Evolutionary conservation across 179 eudicot genomes (phyloP).

Genomic region (Patellifolia procumbens): DNA sequence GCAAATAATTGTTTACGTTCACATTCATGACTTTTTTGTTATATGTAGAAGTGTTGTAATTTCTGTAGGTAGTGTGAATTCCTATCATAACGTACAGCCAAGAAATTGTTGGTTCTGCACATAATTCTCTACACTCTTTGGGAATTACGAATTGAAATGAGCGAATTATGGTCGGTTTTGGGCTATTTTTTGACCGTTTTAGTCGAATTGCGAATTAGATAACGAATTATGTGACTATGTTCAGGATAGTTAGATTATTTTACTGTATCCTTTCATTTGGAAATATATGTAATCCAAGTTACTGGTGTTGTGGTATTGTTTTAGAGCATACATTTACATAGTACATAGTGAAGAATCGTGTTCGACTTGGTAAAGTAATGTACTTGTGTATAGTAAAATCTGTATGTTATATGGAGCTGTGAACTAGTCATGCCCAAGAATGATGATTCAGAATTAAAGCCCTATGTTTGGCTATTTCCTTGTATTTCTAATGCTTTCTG

Average conservation of each 20-base stretch:
- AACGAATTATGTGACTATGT: too few species aligned
- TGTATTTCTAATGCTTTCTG: not conserved
- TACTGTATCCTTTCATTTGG: not conserved
- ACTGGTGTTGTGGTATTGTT: not conserved
- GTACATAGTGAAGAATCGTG: not conserved
- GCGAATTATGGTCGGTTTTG: too few species aligned
- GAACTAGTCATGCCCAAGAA: not conserved
- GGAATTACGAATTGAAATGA: too few species aligned
- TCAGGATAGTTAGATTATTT: not conserved
- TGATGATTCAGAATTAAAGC: not conserved
- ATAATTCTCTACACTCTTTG: too few species aligned
- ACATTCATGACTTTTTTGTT: not conserved
- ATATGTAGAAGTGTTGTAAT: not conserved
- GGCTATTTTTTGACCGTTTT: too few species aligned
- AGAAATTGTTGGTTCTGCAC: not conserved
- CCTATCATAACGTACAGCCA: not conserved
- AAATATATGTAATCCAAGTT: not conserved
- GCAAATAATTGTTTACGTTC: not conserved
- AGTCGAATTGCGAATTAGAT: too few species aligned
- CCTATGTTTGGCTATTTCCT: not conserved
- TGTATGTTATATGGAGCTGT: too few species aligned
- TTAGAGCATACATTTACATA: not conserved
- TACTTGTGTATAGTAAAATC: not conserved
- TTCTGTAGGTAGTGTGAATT: constrained; percentile 2
- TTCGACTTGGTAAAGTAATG: constrained; percentile 6